These are phyloP conservation scores for Beauveria asiatica DNA, from an alignment of 2,329 filamentous ascomycete species.

Conservation along the genomic window DNA sequence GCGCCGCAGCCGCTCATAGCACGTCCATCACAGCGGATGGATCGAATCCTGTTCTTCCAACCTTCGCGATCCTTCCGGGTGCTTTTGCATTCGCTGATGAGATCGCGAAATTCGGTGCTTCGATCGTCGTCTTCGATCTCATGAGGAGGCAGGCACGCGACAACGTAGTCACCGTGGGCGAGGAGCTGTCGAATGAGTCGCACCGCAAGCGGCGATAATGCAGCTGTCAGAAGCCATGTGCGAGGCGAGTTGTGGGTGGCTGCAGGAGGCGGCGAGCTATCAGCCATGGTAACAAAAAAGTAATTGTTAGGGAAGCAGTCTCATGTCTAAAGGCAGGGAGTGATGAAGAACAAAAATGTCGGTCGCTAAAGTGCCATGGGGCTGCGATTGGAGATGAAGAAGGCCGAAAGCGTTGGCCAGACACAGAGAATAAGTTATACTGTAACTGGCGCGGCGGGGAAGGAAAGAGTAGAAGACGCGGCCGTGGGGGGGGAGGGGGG, in stretches of 20 bases:
- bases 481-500: background rate
- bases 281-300: slow-evolving; percentile 20
- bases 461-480: background rate
- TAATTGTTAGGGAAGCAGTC: background rate
- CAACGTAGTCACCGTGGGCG: slow-evolving; percentile 84
- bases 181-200: slow-evolving; percentile 74
- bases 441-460: background rate
- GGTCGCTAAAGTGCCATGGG: background rate
- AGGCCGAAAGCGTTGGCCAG: background rate
- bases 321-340: background rate
- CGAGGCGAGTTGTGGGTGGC: slow-evolving; percentile 66
- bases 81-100: slow-evolving; percentile 63
- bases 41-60: slow-evolving; percentile 70
- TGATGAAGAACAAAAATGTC: background rate
- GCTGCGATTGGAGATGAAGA: background rate
- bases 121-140: slow-evolving; percentile 72
- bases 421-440: background rate
- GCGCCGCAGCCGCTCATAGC: slow-evolving; percentile 67
- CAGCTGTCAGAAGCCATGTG: slow-evolving; percentile 87
- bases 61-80: slow-evolving; percentile 57
- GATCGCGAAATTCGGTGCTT: slow-evolving; percentile 69
- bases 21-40: slow-evolving; percentile 55
- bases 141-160: slow-evolving; percentile 69
- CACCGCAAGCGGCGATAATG: slow-evolving; percentile 75
- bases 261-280: slow-evolving; percentile 27